These are phyloP conservation scores for Yarrowia phangngaensis DNA, from an alignment of 805 yeast genomes.

Conservation along the genomic window DNA sequence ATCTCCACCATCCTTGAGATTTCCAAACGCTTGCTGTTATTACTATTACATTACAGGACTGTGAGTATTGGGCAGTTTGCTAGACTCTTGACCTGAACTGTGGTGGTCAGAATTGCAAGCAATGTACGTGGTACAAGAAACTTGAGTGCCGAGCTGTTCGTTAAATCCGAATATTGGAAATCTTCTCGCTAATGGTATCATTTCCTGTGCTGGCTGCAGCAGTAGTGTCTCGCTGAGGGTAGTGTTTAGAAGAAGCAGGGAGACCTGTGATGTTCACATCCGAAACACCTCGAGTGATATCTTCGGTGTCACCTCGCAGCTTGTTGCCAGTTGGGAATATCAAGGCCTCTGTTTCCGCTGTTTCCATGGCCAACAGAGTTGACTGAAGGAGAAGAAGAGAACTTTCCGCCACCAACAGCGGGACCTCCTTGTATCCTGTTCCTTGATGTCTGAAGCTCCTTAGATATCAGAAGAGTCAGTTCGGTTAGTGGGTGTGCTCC, in stretches of 20 bases:
- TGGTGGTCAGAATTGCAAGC: no score
- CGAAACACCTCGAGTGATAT: conserved; percentile 16
- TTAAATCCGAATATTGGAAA: conserved; percentile 23
- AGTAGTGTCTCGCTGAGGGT: neutral
- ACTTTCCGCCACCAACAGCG: conserved; percentile 17
- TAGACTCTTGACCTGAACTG: no score
- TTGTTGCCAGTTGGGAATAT: conserved; percentile 10
- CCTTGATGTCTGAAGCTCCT: neutral
- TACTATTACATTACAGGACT: no score
- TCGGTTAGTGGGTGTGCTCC: conserved; percentile 12
- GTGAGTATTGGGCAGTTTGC: no score
- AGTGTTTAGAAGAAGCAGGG: conserved; percentile 2
- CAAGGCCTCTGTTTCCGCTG: conserved; percentile 13
- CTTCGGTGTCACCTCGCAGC: conserved; percentile 23
- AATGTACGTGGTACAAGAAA: no score
- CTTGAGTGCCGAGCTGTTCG: no score
- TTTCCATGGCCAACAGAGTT: conserved; percentile 18
- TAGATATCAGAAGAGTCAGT: neutral
- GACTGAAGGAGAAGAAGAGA: conserved; percentile 1
- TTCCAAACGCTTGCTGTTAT: no score
- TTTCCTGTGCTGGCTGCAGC: neutral
- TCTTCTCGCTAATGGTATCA: conserved; percentile 5
- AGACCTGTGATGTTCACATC: conserved; percentile 11
- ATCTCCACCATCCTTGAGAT: no score
- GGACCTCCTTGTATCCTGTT: neutral